Conservation (phyloP, 768 basidiomycete genomes). For the Coprinopsis marcescibilis region DNA sequence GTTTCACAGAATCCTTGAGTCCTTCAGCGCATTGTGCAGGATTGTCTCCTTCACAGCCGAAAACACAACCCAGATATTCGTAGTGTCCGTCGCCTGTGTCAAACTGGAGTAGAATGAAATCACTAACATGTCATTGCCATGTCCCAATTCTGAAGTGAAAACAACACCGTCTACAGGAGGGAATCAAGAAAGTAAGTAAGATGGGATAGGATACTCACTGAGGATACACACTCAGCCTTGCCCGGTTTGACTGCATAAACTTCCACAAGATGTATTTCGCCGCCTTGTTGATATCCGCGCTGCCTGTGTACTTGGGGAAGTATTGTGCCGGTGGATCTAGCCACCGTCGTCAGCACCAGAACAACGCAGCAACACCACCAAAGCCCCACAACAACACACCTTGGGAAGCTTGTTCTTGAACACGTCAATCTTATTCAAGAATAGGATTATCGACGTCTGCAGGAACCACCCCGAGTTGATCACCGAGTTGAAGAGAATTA, state of each 20-base stretch:
- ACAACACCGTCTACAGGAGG: no score
- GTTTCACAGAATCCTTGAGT: conserved; percentile 75
- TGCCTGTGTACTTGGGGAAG: conserved; percentile 87
- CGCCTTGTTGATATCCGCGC: conserved; percentile 87
- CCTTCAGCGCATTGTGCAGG: conserved; percentile 79
- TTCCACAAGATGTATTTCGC: conserved; percentile 93
- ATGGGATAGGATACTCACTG: conserved; percentile 46
- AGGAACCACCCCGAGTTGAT: conserved; percentile 94
- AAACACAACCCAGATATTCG: conserved; percentile 76
- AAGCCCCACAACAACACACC: no score
- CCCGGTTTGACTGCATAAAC: conserved; percentile 89
- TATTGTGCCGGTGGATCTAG: conserved; percentile 68
- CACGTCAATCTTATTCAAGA: conserved; percentile 91
- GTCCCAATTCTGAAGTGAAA: no score
- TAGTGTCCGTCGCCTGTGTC: conserved; percentile 86
- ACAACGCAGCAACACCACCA: no score
- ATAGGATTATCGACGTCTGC: conserved; percentile 85
- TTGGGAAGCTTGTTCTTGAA: conserved; percentile 84
- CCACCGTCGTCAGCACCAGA: no score
- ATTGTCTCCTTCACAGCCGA: conserved; percentile 91
- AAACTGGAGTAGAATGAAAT: conserved; percentile 44
- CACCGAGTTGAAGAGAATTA: conserved; percentile 87
- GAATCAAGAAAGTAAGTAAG: no score
- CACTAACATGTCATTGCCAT: conserved; percentile 23
- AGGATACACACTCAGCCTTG: conserved; percentile 73